Base-by-base conservation (phyloP, 176 grass and related monocot species). In the Zoysia pacifica region DNA sequence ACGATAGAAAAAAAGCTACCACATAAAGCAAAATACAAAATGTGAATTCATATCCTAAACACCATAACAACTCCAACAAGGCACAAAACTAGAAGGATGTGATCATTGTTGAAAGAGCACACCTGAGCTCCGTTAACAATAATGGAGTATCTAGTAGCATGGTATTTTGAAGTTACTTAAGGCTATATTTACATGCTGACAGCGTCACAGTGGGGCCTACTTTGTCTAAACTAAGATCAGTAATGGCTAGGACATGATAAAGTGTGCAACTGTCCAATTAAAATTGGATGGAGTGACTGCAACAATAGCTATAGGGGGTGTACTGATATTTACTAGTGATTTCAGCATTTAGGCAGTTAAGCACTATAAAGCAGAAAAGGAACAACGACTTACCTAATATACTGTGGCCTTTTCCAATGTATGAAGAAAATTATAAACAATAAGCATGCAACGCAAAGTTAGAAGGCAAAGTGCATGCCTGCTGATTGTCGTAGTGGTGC, bases 391-490 rank as follows among this genome's bases (percentile, higher is more conserved):
- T 37, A 82, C 67, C 78, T 78, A 69, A 67, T 82, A 81, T 49
- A 52, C 2, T 67, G 52, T 53, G 12, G 42, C 66, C 61, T 67
- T 82, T 78, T 77, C 50, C 3, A 65, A 79, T 18, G 37, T n/a
- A 76, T 71, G 80, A 75, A 79, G 69, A 62, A 90, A 86, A 75
- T 51, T 83, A 90, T 83, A 86, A 80, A 87, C 78, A 76, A 70
- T 80, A 86, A 80, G 71, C 70, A 84, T 90, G 80, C 75, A 86
- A 79, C 59, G 14, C 70, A 90, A 90, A 80, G 58, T 83, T 62
- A 86, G 65, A 75, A 83, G 81, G 65, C 70, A 80, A 86, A 88
- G 79, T 70, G 50, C 75, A 88, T 91, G 86, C 90, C 90, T 88
- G 82, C 79, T 72, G 59, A 82, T 74, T 5, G 48, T 13, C 0